A percentile compares a stretch with the other conserved stretches of the same genome.
Evolutionary conservation across 768 basidiomycete species (phyloP).

Genomic region (Russula earlei): DNA sequence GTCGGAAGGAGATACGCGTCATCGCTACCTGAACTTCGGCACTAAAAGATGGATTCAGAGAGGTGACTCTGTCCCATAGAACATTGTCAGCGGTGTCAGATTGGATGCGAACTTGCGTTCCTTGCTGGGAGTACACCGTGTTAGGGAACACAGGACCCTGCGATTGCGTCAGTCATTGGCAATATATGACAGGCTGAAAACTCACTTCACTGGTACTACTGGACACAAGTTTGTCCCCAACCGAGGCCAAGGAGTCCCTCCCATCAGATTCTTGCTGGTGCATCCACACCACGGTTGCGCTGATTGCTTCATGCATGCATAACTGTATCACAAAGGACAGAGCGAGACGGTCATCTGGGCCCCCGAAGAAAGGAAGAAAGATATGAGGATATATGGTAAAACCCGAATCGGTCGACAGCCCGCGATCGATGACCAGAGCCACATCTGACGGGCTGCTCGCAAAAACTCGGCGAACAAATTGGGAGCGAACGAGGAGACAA

Average conservation of each 20-base stretch:
- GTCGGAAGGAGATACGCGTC: conserved; percentile 54
- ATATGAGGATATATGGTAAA: conserved; percentile 43
- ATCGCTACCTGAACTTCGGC: conserved; percentile 35
- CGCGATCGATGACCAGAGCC: conserved; percentile 78
- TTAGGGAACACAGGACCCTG: conserved; percentile 49
- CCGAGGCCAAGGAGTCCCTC: conserved; percentile 25
- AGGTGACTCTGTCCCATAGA: conserved; percentile 58
- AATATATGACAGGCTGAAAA: not conserved
- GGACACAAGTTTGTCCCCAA: conserved; percentile 20
- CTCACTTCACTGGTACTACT: conserved; percentile 30
- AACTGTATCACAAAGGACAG: conserved; percentile 74
- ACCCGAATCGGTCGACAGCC: conserved; percentile 29
- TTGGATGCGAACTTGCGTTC: conserved; percentile 55
- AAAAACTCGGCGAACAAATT: conserved; percentile 81
- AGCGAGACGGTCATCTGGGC: conserved; percentile 85
- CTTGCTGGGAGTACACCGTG: conserved; percentile 60
- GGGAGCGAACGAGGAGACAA: conserved; percentile 57
- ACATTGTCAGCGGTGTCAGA: conserved; percentile 81
- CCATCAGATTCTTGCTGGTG: conserved; percentile 33
- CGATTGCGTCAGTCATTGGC: conserved; percentile 4
- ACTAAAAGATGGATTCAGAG: conserved; percentile 23
- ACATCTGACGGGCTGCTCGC: conserved; percentile 63
- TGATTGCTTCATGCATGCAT: conserved; percentile 52
- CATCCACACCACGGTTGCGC: conserved; percentile 67
- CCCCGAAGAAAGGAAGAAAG: conserved; percentile 88